Evolutionary conservation across 169 alveolate species (phyloP).

Genomic region (Perkinsus chesapeaki): DNA sequence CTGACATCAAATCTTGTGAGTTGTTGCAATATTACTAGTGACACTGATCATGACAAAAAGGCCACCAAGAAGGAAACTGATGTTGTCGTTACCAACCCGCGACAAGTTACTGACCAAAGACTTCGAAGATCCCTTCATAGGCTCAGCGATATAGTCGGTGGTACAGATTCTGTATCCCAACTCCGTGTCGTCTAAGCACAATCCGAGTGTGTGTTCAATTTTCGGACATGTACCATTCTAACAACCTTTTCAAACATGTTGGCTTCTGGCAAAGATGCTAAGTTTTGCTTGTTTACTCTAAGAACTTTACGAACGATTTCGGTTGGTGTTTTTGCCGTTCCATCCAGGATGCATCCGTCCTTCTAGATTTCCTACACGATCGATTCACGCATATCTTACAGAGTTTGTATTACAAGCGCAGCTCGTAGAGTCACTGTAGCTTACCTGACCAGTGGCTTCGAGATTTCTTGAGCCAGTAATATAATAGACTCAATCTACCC

Average conservation of each 20-base stretch:
- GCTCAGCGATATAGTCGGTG: neutral
- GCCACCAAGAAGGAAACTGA: neutral
- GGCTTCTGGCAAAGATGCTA: neutral
- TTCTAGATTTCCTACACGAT: neutral
- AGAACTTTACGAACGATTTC: neutral
- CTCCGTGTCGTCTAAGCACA: neutral
- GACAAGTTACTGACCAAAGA: neutral
- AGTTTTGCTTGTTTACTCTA: neutral
- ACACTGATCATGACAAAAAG: neutral
- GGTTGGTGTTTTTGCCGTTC: neutral
- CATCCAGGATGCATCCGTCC: neutral
- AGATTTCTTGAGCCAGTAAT: neutral
- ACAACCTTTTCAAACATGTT: neutral
- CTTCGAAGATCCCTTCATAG: neutral
- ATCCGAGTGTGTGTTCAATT: neutral
- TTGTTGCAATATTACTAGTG: neutral
- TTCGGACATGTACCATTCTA: neutral
- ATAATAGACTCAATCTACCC: neutral
- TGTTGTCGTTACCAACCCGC: neutral
- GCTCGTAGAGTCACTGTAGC: neutral
- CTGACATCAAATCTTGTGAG: neutral
- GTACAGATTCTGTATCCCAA: neutral
- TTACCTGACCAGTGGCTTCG: neutral
- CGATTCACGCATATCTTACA: neutral
- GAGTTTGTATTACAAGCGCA: neutral